Evolutionary conservation across 331 rosid species (phyloP), one percentile per base, ranked within the genome.

Genomic region (Spiraea crenata): DNA sequence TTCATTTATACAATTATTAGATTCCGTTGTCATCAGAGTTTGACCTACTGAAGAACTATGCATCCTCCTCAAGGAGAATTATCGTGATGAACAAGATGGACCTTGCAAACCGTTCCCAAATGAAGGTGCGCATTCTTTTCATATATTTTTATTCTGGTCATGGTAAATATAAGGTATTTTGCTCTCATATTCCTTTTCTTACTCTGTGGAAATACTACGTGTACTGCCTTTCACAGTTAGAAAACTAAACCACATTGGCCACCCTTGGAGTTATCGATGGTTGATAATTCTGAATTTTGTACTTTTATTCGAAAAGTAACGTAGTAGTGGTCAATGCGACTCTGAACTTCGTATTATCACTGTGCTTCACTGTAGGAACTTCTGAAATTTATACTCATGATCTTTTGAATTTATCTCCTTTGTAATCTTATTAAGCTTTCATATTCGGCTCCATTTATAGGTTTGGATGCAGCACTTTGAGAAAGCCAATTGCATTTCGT

Each of bases 41-140:
- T 37, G 69, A 90, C 55, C 66, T 69, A 41, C 67, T 90, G 75
- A 71, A 51, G 74, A 75, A 81, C 60, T 54, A 46, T 62, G 19
- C 59, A 20, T 35, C 77, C 54, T 74, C 79, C 12, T 44, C 61
- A 0, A 86, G 76, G 65, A 80, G 70, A 35, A 88, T 90, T 37
- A 64, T 88, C 51, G 88, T 79, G 57, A 73, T 90, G 76, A 93
- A 93, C 83, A 90, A 90, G 84, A 57, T 66, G 73, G 98, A 93
- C 75, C 97, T 93, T 15, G 96, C 93, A 17, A 83, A 82, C 65
- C 71, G 39, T 34, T 83, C 88, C 4, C 79, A 51, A 67, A 58
- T 76, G 42, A 81, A 84, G 89, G 98, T 86, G 58, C 7, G 65
- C 16, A 25, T 51, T 72, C 31, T 71, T 62, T 76, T 57, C 65